Conservation (phyloP, 768 basidiomycete species). For the Pseudohyphozyma bogoriensis region DNA sequence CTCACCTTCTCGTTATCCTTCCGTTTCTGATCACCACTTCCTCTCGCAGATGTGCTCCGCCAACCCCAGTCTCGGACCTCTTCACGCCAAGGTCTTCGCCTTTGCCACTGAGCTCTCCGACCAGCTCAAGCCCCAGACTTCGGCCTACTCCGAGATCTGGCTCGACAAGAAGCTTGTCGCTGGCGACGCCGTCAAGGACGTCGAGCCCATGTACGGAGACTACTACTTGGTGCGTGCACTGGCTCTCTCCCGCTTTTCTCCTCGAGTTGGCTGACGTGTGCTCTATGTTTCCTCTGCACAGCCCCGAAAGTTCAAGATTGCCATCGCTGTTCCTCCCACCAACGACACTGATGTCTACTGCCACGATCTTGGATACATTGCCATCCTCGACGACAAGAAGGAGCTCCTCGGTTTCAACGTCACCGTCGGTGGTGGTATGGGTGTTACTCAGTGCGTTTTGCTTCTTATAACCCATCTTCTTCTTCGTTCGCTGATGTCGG, state of each 20-base stretch:
- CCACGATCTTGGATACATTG: conserved; percentile 94
- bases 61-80: conserved; percentile 75
- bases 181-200: conserved; percentile 81
- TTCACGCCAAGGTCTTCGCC: conserved; percentile 71
- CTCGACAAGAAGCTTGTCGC: conserved; percentile 92
- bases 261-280: not conserved
- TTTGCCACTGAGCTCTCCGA: conserved; percentile 76
- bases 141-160: conserved; percentile 98
- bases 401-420: conserved; percentile 89
- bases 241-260: conserved; percentile 29
- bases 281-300: conserved; percentile 4
- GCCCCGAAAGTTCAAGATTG: conserved; percentile 75
- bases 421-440: conserved; percentile 91
- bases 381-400: conserved; percentile 66
- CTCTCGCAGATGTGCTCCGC: conserved; percentile 56
- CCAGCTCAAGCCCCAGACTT: conserved; percentile 76
- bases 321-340: conserved; percentile 87
- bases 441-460: conserved; percentile 63
- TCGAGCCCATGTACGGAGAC: conserved; percentile 90
- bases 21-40: not conserved
- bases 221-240: conserved; percentile 83
- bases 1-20: not conserved
- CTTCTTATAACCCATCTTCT: too few relatives aligned
- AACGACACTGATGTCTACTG: conserved; percentile 89
- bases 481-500: not conserved